Evolutionary conservation across 768 basidiomycete species (phyloP), one percentile per base, ranked within the genome.

Genomic region (Mycena vitilis): DNA sequence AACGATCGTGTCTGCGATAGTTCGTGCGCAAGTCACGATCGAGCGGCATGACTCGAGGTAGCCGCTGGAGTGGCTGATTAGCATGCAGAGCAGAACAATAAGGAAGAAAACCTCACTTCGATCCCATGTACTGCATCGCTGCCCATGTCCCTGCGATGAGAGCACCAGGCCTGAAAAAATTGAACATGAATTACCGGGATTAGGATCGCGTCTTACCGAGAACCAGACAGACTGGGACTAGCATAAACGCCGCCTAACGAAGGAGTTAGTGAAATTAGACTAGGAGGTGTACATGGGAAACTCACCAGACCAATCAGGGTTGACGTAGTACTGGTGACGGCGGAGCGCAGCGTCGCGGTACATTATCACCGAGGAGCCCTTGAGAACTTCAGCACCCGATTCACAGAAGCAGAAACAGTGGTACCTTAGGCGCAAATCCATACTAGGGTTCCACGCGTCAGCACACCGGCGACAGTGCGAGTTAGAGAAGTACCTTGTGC

Each of bases 71-170:
- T 53, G 63, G 34, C 34, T 62, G 51, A 60, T 60, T 15, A 58
- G 63, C 22, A 8, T 23, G 40, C 36, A 67, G 47, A 38, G 52
- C 22, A 47, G 13, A 61, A 45, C 22, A 25, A 16, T 2, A 30
- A 20, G 11, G 30, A 3, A 30, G 30, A 30, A 30, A 36, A 30
- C 18, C 91, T 59, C 75, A 95, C 94, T 91, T 85, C 67, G 90
- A 85, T 36, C 97, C 97, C 82, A 98, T 91, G 77, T 94, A 89
- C 70, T 97, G 93, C 90, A 99, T 91, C 2, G 95, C 95, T 9
- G 97, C 97, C 95, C 96, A 99, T 36, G 95, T 91, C 53, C 94
- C 97, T 30, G 97, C 97, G 67, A 99, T 91, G 68, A 98, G 81
- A 0, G 96, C 90, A 8, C 97, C 98, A 0, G 96, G 94, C 45